These are phyloP conservation scores for Ganoderma resinaceum DNA, from an alignment of 1,284 basidiomycete genomes.

Conservation along the genomic window DNA sequence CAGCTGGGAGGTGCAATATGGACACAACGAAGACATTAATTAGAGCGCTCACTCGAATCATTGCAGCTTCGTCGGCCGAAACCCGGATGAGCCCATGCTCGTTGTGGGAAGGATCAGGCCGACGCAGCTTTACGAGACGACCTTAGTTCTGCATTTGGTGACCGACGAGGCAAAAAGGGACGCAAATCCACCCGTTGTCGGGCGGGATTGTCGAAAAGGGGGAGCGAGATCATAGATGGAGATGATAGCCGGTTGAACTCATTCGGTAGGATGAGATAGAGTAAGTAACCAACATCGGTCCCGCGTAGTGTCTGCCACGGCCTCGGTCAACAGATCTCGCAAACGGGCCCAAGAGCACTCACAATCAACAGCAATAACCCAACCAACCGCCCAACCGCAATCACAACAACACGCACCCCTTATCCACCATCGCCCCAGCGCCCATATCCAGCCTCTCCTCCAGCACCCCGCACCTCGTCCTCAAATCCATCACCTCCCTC, in stretches of 20 bases:
- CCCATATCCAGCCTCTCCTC: constrained; percentile 44
- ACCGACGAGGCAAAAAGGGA: not conserved
- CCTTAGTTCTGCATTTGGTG: not conserved
- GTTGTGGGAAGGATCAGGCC: not conserved
- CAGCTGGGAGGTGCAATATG: not conserved
- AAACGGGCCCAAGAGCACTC: not conserved
- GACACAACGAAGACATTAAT: not conserved
- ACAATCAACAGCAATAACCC: not conserved
- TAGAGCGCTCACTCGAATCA: not conserved
- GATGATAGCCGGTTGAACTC: not conserved
- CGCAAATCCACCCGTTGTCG: not conserved
- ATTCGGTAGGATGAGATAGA: not conserved
- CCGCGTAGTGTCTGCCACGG: not conserved
- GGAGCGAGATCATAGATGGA: not conserved
- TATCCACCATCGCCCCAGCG: constrained; percentile 28
- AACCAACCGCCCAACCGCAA: no score
- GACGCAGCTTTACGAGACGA: not conserved
- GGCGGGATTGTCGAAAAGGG: not conserved
- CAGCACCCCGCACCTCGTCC: constrained; percentile 52
- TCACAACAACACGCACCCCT: constrained; percentile 37
- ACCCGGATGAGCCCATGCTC: not conserved
- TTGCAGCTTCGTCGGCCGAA: not conserved
- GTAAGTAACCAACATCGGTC: not conserved
- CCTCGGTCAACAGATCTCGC: not conserved
- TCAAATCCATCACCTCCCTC: constrained; percentile 60